These are phyloP conservation scores for Ceratocystis huliohia DNA, from an alignment of 2,329 filamentous ascomycete species.

Conservation along the genomic window DNA sequence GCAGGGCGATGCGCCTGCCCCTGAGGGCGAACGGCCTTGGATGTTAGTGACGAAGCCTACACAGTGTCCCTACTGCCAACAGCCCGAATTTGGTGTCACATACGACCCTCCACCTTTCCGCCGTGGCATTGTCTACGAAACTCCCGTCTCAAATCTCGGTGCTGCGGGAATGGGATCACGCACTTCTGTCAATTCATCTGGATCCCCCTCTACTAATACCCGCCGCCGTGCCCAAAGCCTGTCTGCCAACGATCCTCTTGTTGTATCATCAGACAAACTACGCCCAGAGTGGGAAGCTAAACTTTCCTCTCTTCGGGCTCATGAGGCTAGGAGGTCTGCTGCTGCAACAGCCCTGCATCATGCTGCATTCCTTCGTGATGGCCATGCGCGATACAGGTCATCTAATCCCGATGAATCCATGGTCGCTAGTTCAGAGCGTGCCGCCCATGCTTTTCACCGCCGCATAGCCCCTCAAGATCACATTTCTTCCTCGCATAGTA, in stretches of 20 bases:
- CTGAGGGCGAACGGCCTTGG: constrained; percentile 30
- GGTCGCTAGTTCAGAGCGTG: not conserved
- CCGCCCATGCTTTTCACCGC: not conserved
- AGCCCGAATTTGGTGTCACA: constrained; percentile 90
- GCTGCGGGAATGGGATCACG: constrained; percentile 79
- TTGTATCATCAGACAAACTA: constrained; percentile 84
- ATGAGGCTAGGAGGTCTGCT: constrained; percentile 74
- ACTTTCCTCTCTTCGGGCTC: constrained; percentile 67
- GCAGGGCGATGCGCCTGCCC: constrained; percentile 27
- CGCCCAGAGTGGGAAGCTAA: constrained; percentile 93
- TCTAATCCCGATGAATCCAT: not conserved
- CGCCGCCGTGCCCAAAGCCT: constrained; percentile 46
- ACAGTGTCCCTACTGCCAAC: constrained; percentile 86
- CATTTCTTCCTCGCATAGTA: not conserved
- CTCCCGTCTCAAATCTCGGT: constrained; percentile 35
- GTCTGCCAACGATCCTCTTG: constrained; percentile 69
- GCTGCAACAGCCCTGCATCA: constrained; percentile 91
- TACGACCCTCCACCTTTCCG: constrained; percentile 84
- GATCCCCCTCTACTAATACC: constrained; percentile 31
- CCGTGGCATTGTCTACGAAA: constrained; percentile 58
- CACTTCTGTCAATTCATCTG: constrained; percentile 57
- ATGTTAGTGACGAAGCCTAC: constrained; percentile 83
- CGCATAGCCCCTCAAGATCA: not conserved
- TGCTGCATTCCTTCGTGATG: constrained; percentile 70
- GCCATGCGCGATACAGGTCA: constrained; percentile 29